Evolutionary conservation across 352 stramenopile genomes (phyloP).

Genomic region (Phytophthora parvispora): DNA sequence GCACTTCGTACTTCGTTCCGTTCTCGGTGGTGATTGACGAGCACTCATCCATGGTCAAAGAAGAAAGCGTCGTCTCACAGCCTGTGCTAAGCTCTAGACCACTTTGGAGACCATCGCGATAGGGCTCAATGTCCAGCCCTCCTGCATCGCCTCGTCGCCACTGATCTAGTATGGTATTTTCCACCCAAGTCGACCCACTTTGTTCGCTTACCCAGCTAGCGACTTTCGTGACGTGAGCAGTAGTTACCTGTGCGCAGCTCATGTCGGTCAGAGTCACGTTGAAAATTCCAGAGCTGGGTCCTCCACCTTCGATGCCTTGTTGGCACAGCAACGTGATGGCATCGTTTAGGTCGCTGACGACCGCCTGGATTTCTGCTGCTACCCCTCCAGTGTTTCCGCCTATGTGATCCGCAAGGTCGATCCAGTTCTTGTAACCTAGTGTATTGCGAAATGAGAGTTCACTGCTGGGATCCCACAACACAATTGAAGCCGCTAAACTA

Average conservation of each 20-base stretch:
- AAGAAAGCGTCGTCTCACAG: slow-evolving; percentile 28
- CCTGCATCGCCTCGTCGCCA: slow-evolving; percentile 64
- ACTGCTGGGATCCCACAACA: slow-evolving; percentile 56
- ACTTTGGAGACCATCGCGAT: slow-evolving; percentile 51
- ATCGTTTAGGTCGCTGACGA: slow-evolving; percentile 49
- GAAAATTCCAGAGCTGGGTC: slow-evolving; percentile 59
- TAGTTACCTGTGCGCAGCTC: slow-evolving; percentile 40
- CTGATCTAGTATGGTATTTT: slow-evolving; percentile 62
- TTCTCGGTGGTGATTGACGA: slow-evolving; percentile 48
- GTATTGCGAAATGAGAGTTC: slow-evolving; percentile 55
- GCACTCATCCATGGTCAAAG: slow-evolving; percentile 11
- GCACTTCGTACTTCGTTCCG: slow-evolving; percentile 55
- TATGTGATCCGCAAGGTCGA: slow-evolving; percentile 22
- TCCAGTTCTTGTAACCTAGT: slow-evolving; percentile 63
- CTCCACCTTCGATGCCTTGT: slow-evolving; percentile 30
- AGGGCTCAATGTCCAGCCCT: slow-evolving; percentile 71
- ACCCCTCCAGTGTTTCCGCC: neutral
- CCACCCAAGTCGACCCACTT: slow-evolving; percentile 40
- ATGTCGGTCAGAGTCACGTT: slow-evolving; percentile 42
- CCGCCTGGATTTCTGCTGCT: slow-evolving; percentile 4
- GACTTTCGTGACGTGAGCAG: slow-evolving; percentile 44
- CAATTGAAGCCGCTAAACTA: slow-evolving; percentile 42
- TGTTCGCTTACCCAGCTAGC: slow-evolving; percentile 46
- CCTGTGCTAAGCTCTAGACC: slow-evolving; percentile 64
- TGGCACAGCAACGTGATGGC: slow-evolving; percentile 32